Conservation (phyloP, 73 alveolate species). For the Blepharisma japonicum region DNA sequence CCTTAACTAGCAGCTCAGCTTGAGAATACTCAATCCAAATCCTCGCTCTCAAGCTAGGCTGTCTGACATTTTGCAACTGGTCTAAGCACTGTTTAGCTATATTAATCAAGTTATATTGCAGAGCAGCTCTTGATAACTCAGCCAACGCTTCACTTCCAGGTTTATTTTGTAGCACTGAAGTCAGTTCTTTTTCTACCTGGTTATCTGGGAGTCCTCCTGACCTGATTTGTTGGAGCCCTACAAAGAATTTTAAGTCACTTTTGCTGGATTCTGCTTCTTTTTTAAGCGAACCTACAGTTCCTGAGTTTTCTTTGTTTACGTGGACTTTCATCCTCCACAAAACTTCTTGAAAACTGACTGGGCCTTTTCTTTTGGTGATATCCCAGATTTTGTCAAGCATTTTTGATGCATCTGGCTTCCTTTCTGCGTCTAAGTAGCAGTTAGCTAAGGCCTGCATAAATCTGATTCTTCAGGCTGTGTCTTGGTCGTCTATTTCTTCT, state of each 20-base stretch:
- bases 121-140: constrained; percentile 85
- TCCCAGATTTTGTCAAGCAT: constrained; percentile 95
- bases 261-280: constrained; percentile 94
- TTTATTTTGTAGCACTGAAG: constrained; percentile 70
- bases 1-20: constrained; percentile 77
- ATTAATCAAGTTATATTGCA: constrained; percentile 65
- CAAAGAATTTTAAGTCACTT: constrained; percentile 79
- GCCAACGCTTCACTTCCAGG: constrained; percentile 78
- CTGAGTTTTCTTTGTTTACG: constrained; percentile 94
- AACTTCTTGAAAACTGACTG: constrained; percentile 90
- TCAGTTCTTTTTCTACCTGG: constrained; percentile 96
- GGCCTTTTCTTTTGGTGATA: constrained; percentile 91
- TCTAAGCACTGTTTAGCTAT: constrained; percentile 72
- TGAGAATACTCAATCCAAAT: constrained; percentile 78
- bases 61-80: constrained; percentile 61
- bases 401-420: constrained; percentile 95
- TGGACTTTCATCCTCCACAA: constrained; percentile 92
- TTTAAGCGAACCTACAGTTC: constrained; percentile 85
- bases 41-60: constrained; percentile 70
- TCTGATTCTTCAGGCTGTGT: constrained; percentile 92
- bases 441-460: constrained; percentile 80
- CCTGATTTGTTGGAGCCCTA: constrained; percentile 85
- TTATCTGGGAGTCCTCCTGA: constrained; percentile 95
- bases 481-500: constrained; percentile 98
- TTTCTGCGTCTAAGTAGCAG: constrained; percentile 91